phyloP scores from a whole-genome alignment of 192 early-diverging fungal species.

The Coemansia sp. region DNA sequence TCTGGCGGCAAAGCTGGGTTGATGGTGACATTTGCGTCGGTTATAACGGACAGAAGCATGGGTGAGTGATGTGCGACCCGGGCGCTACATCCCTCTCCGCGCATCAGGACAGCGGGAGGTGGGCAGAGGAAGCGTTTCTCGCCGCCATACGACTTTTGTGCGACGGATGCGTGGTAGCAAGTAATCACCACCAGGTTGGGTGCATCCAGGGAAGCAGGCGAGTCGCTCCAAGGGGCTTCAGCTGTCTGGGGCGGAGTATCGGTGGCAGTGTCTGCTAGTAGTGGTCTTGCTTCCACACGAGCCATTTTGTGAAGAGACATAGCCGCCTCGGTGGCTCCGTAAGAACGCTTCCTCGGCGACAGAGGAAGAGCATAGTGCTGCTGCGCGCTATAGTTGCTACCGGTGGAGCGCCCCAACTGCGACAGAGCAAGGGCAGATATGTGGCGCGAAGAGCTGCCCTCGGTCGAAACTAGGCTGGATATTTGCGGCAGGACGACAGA shows the following conservation, averaged over 20 bases:
- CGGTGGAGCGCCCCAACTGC: constrained; percentile 2
- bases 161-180: constrained; percentile 78
- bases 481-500: not conserved
- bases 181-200: constrained; percentile 70
- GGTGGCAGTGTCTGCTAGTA: not conserved
- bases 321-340: constrained; percentile 16
- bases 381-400: not conserved
- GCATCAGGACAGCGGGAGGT: constrained; percentile 69
- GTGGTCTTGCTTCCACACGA: constrained; percentile 15
- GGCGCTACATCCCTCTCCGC: constrained; percentile 48
- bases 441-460: not conserved
- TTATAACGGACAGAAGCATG: constrained; percentile 64
- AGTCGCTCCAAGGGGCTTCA: constrained; percentile 1
- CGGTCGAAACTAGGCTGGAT: constrained; percentile 1
- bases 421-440: constrained; percentile 9
- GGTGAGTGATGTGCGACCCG: constrained; percentile 58
- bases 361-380: not conserved
- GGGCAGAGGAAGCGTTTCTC: constrained; percentile 87
- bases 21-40: constrained; percentile 53
- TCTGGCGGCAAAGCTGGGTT: constrained; percentile 29
- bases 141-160: constrained; percentile 92
- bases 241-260: not conserved
- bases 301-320: constrained; percentile 35
- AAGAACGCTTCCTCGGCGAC: constrained; percentile 26
- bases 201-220: not conserved